Evolutionary conservation across 2,329 filamentous ascomycete genomes (phyloP).

Genomic region (Paracoccidioides lutzii): DNA sequence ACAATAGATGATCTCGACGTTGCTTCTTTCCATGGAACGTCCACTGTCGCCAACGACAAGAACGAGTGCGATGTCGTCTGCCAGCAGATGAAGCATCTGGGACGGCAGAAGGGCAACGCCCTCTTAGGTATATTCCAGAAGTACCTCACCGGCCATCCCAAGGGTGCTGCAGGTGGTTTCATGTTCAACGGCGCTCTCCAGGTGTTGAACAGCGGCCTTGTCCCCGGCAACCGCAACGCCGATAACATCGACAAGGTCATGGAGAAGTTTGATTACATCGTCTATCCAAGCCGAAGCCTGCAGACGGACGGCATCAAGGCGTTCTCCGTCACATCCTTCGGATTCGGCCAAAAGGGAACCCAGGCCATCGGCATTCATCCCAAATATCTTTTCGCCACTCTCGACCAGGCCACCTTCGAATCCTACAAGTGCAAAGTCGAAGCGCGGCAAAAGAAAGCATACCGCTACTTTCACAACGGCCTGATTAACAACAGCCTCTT

Average conservation of each 20-base stretch:
- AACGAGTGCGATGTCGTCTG: conserved; percentile 97
- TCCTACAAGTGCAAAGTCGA: conserved; percentile 80
- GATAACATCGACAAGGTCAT: conserved; percentile 94
- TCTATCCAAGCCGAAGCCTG: conserved; percentile 87
- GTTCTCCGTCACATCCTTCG: conserved; percentile 97
- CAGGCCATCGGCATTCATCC: conserved; percentile 96
- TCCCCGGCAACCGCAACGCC: conserved; percentile 93
- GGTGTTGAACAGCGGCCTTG: conserved; percentile 82
- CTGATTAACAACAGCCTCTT: conserved; percentile 97
- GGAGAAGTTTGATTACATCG: conserved; percentile 96
- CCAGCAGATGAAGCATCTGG: conserved; percentile 88
- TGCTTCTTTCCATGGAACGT: conserved; percentile 97
- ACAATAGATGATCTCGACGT: conserved; percentile 92
- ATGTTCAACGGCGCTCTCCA: conserved; percentile 99
- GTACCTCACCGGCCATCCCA: conserved; percentile 95
- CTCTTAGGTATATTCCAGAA: conserved; percentile 98
- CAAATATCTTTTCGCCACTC: conserved; percentile 87
- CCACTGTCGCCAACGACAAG: conserved; percentile 98
- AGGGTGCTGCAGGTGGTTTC: conserved; percentile 98
- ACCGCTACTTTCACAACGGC: conserved; percentile 96
- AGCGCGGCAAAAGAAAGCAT: conserved; percentile 93
- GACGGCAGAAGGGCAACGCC: conserved; percentile 91
- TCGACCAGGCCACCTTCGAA: conserved; percentile 71
- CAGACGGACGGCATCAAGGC: conserved; percentile 98
- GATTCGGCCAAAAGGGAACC: conserved; percentile 97